These are phyloP conservation scores for Aureobasidium melanogenum DNA, from an alignment of 2,329 filamentous ascomycete genomes.

Conservation along the genomic window DNA sequence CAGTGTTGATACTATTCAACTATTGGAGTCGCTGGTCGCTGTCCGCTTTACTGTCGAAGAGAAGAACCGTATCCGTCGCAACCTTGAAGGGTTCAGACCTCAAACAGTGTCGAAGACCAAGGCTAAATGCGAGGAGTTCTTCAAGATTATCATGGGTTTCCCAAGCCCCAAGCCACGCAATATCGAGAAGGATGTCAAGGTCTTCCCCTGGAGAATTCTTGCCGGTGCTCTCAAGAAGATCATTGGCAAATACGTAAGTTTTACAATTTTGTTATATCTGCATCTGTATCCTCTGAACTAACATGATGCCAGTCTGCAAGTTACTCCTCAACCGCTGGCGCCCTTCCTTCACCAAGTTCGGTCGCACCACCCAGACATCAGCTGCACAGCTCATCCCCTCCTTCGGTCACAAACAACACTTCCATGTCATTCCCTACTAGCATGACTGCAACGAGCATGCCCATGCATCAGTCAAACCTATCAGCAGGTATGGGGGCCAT, in stretches of 20 bases:
- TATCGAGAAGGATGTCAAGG: conserved; percentile 98
- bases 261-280: conserved; percentile 5
- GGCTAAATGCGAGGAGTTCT: conserved; percentile 83
- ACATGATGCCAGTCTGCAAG: conserved; percentile 48
- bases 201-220: conserved; percentile 93
- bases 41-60: conserved; percentile 89
- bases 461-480: conserved; percentile 22
- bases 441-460: conserved; percentile 18
- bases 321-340: conserved; percentile 56
- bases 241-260: conserved; percentile 83
- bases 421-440: conserved; percentile 24
- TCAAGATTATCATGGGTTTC: conserved; percentile 98
- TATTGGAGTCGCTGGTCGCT: conserved; percentile 85
- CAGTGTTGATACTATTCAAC: conserved; percentile 89
- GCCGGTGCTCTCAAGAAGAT: conserved; percentile 89
- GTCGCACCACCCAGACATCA: conserved; percentile 18
- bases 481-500: conserved; percentile 26
- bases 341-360: conserved; percentile 27
- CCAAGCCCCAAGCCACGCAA: conserved; percentile 91
- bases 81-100: conserved; percentile 88
- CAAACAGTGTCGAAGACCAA: conserved; percentile 91
- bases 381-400: conserved; percentile 21
- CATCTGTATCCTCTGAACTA: background rate
- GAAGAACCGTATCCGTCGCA: conserved; percentile 94
- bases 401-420: conserved; percentile 24